Percentiles rank a stretch among this genome's conserved stretches.
These are phyloP conservation scores for Phylloporus scabripes DNA, from an alignment of 768 basidiomycete species.

Conservation along the genomic window DNA sequence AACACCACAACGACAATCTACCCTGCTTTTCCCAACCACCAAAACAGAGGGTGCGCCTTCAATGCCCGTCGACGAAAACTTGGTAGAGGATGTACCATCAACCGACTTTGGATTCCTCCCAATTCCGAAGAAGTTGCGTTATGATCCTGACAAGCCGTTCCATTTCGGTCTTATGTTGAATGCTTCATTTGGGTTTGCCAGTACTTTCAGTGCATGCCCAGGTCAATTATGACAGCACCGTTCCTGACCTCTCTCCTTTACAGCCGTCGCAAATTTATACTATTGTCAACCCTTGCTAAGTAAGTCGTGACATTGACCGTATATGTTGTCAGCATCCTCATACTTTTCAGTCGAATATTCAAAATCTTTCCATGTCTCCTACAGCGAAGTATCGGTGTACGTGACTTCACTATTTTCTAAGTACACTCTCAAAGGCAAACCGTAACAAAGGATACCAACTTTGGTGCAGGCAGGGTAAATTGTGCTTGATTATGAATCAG, in stretches of 20 bases:
- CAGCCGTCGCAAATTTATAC: conserved; percentile 72
- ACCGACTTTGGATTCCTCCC: conserved; percentile 61
- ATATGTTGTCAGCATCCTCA: not conserved
- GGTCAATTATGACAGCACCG: not conserved
- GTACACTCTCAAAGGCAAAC: not conserved
- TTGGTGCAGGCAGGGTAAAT: conserved; percentile 62
- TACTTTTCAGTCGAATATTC: conserved; percentile 30
- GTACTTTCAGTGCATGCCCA: conserved; percentile 37
- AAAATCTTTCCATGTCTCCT: conserved; percentile 35
- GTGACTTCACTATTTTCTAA: conserved; percentile 2
- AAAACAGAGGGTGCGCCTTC: not conserved
- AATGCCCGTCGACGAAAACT: not conserved
- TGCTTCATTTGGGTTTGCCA: conserved; percentile 55
- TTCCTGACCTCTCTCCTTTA: not conserved
- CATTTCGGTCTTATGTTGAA: conserved; percentile 52
- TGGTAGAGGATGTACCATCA: not conserved
- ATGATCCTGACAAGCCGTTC: conserved; percentile 45
- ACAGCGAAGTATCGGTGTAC: conserved; percentile 32
- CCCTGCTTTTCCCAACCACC: conserved; percentile 16
- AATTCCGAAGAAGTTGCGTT: conserved; percentile 52
- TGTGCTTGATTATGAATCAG: not conserved
- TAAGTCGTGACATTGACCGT: conserved; percentile 25
- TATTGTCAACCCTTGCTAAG: conserved; percentile 80
- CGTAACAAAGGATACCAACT: conserved; percentile 49
- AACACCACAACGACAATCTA: not conserved